Evolutionary conservation across 2,329 filamentous ascomycete species (phyloP).

Genomic region (Paracoccidioides brasiliensis): DNA sequence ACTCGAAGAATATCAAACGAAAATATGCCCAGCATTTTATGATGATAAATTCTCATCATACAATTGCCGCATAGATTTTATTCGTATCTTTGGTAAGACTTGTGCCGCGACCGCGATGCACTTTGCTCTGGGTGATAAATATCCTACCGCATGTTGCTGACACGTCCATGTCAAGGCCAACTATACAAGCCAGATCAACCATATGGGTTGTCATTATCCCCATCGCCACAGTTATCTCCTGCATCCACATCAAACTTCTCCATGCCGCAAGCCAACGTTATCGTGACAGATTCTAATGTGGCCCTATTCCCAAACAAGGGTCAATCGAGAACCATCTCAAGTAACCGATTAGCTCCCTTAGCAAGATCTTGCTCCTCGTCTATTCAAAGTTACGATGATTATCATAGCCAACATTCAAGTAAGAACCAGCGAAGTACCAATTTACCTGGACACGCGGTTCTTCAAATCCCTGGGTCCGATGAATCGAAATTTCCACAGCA

Average conservation of each 20-base stretch:
- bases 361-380: not conserved
- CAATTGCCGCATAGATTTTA: constrained; percentile 1
- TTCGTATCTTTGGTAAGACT: constrained; percentile 1
- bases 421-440: not conserved
- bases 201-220: not conserved
- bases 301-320: not conserved
- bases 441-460: not conserved
- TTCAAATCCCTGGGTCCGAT: not conserved
- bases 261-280: not conserved
- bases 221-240: not conserved
- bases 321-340: not conserved
- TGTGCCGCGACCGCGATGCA: too few relatives aligned
- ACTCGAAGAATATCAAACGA: constrained; percentile 1
- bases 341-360: not conserved
- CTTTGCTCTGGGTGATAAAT: not conserved
- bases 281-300: not conserved
- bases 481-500: not conserved
- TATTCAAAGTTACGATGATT: not conserved
- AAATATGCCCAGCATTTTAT: not conserved
- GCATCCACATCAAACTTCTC: not conserved
- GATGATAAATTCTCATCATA: constrained; percentile 2
- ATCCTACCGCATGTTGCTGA: not conserved
- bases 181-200: not conserved
- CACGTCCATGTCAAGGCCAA: not conserved
- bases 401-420: not conserved